Percentiles rank a stretch among this genome's conserved stretches.
Conservation (phyloP, 306 rosid species). For the Fagus crenata region DNA sequence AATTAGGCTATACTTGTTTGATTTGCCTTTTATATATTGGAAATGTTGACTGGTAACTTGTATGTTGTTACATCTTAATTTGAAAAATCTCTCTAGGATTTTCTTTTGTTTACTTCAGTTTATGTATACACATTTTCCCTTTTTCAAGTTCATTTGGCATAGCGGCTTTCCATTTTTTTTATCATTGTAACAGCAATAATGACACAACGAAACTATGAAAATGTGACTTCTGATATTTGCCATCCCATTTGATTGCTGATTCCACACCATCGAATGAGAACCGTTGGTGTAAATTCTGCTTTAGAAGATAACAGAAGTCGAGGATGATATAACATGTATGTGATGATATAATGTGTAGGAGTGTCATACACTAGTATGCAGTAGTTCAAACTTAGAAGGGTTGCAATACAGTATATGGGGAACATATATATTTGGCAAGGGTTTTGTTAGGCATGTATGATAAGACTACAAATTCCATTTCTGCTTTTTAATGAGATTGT, state of each 20-base stretch:
- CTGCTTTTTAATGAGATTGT: background rate
- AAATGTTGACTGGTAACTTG: background rate
- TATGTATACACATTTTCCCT: background rate
- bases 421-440: background rate
- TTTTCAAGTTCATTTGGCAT: background rate
- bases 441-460: background rate
- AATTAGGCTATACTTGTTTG: background rate
- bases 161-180: background rate
- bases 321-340: background rate
- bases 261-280: background rate
- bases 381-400: too few relatives aligned
- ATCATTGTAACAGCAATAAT: background rate
- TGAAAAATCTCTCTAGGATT: background rate
- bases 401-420: too few relatives aligned
- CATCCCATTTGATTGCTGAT: background rate
- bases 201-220: background rate
- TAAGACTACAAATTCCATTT: background rate
- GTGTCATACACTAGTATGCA: too few relatives aligned
- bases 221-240: background rate
- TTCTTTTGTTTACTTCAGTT: background rate
- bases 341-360: background rate
- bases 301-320: background rate
- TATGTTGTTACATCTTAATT: background rate
- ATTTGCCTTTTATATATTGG: background rate
- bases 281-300: background rate